Conservation (phyloP, 2,329 filamentous ascomycete genomes). For the Fusarium torreyae region DNA sequence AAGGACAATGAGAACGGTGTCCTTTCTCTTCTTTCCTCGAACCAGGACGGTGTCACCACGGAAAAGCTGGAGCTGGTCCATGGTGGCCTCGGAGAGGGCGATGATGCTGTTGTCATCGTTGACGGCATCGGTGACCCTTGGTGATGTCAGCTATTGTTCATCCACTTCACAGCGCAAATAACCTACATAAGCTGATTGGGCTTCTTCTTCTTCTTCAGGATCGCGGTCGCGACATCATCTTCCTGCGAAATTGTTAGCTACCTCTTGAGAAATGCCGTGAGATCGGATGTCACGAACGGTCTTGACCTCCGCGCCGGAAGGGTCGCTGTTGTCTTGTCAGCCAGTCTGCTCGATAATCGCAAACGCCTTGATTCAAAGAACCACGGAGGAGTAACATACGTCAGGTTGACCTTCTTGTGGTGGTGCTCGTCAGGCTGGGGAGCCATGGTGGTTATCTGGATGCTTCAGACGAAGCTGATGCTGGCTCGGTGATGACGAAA, state of each 20-base stretch:
- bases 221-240: conserved; percentile 94
- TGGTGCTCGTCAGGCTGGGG: conserved; percentile 72
- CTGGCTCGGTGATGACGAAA: conserved; percentile 45
- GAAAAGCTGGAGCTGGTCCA: conserved; percentile 98
- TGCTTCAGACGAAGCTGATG: conserved; percentile 51
- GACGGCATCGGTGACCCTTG: conserved; percentile 94
- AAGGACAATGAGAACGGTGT: conserved; percentile 97
- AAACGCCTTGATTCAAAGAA: neutral
- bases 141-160: conserved; percentile 44
- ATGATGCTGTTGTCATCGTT: conserved; percentile 99
- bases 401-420: conserved; percentile 85
- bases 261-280: conserved; percentile 35
- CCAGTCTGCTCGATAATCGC: conserved; percentile 29
- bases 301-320: conserved; percentile 89
- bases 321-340: conserved; percentile 75
- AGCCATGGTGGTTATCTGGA: conserved; percentile 73
- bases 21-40: conserved; percentile 99
- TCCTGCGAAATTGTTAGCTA: conserved; percentile 69
- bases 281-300: conserved; percentile 70
- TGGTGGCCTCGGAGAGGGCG: conserved; percentile 96
- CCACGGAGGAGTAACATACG: conserved; percentile 67
- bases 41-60: conserved; percentile 98
- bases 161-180: conserved; percentile 19
- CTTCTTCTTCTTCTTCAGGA: conserved; percentile 99
- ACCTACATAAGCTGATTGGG: conserved; percentile 96